A percentile compares a stretch with the other conserved stretches of the same genome.
Evolutionary conservation across 2,329 filamentous ascomycete genomes (phyloP).

Genomic region (Hypoxylon sp.): DNA sequence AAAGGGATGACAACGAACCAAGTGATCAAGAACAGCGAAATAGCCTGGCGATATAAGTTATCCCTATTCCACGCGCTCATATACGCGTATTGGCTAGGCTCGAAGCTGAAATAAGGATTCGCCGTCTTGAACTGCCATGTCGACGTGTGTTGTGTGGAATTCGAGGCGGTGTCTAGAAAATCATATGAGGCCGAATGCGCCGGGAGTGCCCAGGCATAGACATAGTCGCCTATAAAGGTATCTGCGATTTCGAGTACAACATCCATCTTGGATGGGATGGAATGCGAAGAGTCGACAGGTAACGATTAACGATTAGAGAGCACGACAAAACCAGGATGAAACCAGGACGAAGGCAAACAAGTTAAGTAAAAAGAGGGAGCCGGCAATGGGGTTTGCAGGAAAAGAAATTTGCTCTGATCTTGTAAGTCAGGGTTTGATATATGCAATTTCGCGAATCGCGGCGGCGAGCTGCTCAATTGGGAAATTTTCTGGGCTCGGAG

Average conservation of each 20-base stretch:
- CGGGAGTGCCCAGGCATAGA: slow-evolving; percentile 82
- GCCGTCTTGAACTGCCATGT: slow-evolving; percentile 80
- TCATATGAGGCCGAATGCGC: slow-evolving; percentile 66
- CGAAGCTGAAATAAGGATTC: slow-evolving; percentile 76
- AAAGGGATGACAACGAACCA: slow-evolving; percentile 72
- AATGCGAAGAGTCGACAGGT: slow-evolving; percentile 12
- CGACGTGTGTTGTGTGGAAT: slow-evolving; percentile 71
- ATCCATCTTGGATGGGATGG: slow-evolving; percentile 76
- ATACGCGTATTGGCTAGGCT: slow-evolving; percentile 83
- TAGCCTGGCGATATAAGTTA: slow-evolving; percentile 79
- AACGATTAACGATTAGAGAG: background rate
- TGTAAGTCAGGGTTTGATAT: slow-evolving; percentile 25
- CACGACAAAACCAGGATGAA: slow-evolving; percentile 13
- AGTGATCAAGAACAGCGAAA: slow-evolving; percentile 86
- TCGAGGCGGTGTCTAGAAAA: slow-evolving; percentile 64
- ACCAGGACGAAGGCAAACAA: slow-evolving; percentile 1
- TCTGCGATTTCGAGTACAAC: slow-evolving; percentile 90
- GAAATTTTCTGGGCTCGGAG: slow-evolving; percentile 36
- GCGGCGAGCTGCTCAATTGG: slow-evolving; percentile 31
- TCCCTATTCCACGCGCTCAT: slow-evolving; percentile 83
- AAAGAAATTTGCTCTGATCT: slow-evolving; percentile 35
- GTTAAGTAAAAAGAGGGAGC: slow-evolving; percentile 20
- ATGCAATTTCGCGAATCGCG: slow-evolving; percentile 45
- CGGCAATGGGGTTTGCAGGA: slow-evolving; percentile 1
- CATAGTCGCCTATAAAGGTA: slow-evolving; percentile 83